Evolutionary conservation across 306 rosid species (phyloP).

Genomic region (Malus sieversii): DNA sequence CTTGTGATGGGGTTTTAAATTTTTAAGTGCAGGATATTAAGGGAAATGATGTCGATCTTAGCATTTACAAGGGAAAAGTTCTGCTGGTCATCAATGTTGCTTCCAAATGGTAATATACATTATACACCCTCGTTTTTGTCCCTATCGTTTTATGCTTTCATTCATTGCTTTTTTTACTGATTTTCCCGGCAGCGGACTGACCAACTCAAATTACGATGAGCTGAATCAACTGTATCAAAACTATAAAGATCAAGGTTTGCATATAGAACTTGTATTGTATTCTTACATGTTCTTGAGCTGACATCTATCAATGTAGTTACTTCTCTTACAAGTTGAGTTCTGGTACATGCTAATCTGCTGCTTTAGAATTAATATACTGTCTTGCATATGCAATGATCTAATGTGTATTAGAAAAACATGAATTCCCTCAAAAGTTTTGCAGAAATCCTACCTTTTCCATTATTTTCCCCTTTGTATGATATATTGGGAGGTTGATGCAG

Average conservation of each 20-base stretch:
- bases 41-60: conserved; percentile 58
- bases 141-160: not conserved
- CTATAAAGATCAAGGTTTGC: conserved; percentile 69
- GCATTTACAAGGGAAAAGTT: conserved; percentile 63
- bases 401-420: not conserved
- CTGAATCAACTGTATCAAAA: conserved; percentile 66
- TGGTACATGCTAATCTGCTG: not conserved
- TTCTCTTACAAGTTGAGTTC: not conserved
- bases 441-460: not conserved
- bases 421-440: not conserved
- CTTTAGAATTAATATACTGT: not conserved
- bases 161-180: not conserved
- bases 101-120: conserved; percentile 58
- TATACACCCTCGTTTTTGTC: not conserved
- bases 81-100: conserved; percentile 81
- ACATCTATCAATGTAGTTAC: not conserved
- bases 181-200: conserved; percentile 62
- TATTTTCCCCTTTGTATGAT: not conserved
- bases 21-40: conserved; percentile 47
- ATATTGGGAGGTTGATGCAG: conserved; percentile 24
- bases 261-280: not conserved
- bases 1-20: not conserved
- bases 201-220: conserved; percentile 74
- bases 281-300: not conserved
- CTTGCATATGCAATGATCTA: not conserved